phyloP scores from a whole-genome alignment of 2,329 filamentous ascomycete genomes.

The Lizonia empirigonia region DNA sequence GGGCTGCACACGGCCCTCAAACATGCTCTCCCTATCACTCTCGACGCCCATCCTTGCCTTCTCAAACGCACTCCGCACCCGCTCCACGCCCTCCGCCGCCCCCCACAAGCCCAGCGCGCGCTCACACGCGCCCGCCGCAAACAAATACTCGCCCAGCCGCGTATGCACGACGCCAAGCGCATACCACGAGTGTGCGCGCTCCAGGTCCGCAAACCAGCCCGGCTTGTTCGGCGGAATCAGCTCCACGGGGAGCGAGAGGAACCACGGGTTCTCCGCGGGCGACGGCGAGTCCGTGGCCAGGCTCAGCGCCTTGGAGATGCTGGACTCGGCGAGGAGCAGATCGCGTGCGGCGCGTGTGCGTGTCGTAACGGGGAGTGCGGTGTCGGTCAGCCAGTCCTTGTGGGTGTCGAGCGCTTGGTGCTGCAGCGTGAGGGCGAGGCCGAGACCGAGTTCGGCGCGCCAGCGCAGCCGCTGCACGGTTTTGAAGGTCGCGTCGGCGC shows the following conservation, averaged over 20 bases:
- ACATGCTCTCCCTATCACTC: constrained; percentile 33
- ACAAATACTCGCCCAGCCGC: constrained; percentile 38
- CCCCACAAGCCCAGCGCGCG: constrained; percentile 31
- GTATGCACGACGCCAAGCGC: constrained; percentile 36
- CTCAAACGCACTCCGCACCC: constrained; percentile 34
- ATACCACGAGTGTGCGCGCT: constrained; percentile 40
- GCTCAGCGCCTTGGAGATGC: constrained; percentile 32
- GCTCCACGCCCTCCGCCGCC: constrained; percentile 11
- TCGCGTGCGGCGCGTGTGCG: constrained; percentile 21
- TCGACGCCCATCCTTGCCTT: constrained; percentile 38
- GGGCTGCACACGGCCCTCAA: constrained; percentile 31
- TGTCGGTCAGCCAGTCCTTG: constrained; percentile 22
- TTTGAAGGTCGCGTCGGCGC: constrained; percentile 14
- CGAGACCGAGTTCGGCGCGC: constrained; percentile 35
- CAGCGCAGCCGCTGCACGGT: constrained; percentile 38
- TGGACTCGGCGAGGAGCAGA: constrained; percentile 32
- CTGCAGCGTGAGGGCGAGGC: constrained; percentile 26
- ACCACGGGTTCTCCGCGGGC: constrained; percentile 38
- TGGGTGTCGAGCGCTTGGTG: constrained; percentile 12
- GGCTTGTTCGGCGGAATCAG: constrained; percentile 41
- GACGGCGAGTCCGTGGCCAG: constrained; percentile 37
- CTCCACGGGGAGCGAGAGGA: constrained; percentile 35
- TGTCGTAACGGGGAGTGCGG: background rate
- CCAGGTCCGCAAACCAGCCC: constrained; percentile 35
- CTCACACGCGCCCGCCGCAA: constrained; percentile 44